phyloP scores from a whole-genome alignment of 2,329 filamentous ascomycete genomes.

The Aspergillus persii region DNA sequence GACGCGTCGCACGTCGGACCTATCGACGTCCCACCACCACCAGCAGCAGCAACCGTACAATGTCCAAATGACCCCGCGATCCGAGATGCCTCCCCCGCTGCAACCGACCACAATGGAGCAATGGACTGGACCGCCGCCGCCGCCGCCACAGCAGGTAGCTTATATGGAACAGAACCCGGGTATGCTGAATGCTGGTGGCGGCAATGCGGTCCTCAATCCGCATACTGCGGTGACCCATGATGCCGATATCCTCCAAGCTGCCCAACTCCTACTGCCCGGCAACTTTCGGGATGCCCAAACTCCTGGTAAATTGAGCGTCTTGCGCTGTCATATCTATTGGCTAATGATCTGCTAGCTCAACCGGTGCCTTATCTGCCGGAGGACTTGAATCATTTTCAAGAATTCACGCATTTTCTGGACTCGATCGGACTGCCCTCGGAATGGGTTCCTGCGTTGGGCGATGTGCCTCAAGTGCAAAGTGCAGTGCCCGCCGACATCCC shows the following conservation, averaged over 20 bases:
- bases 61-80: slow-evolving; percentile 14
- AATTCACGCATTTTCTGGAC: slow-evolving; percentile 37
- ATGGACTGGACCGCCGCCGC: slow-evolving; percentile 29
- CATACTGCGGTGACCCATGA: slow-evolving; percentile 30
- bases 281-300: slow-evolving; percentile 25
- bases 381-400: slow-evolving; percentile 35
- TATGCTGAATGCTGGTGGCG: slow-evolving; percentile 19
- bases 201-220: slow-evolving; percentile 12
- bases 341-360: slow-evolving; percentile 19
- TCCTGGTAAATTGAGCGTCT: slow-evolving; percentile 1
- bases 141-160: slow-evolving; percentile 21
- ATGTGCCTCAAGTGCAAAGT: slow-evolving; percentile 26
- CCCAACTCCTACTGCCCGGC: slow-evolving; percentile 32
- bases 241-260: slow-evolving; percentile 40
- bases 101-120: slow-evolving; percentile 21
- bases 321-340: not conserved
- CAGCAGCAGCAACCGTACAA: slow-evolving; percentile 16
- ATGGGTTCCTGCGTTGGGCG: slow-evolving; percentile 30
- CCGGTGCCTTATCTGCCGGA: slow-evolving; percentile 31
- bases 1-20: slow-evolving; percentile 14
- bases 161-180: slow-evolving; percentile 27
- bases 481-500: slow-evolving; percentile 21
- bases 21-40: slow-evolving; percentile 5
- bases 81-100: slow-evolving; percentile 23
- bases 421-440: slow-evolving; percentile 35